A percentile compares a stretch with the other conserved stretches of the same genome.
phyloP scores from a whole-genome alignment of 352 stramenopile genomes.

The Globisporangium spiculum region DNA sequence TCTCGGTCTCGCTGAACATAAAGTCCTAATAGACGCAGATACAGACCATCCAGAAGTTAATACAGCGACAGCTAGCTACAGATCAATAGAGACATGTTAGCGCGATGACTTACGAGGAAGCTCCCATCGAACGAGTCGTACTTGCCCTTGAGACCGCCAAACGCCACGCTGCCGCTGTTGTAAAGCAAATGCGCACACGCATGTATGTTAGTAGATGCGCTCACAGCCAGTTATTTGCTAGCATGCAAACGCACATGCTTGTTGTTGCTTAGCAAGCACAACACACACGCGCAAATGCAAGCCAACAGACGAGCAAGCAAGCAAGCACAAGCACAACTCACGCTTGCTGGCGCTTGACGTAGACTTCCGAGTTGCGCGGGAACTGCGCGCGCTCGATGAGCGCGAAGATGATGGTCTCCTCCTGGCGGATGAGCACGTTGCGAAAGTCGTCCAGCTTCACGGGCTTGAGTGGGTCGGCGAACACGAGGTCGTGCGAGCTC shows the following conservation, averaged over 20 bases:
- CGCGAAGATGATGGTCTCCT: slow-evolving; percentile 99
- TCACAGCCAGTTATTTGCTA: neutral
- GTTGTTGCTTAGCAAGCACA: neutral
- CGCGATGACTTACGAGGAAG: slow-evolving; percentile 42
- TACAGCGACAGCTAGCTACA: neutral
- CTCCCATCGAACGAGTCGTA: slow-evolving; percentile 84
- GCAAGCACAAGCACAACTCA: slow-evolving; percentile 14
- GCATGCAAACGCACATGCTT: neutral
- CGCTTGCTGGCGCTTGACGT: slow-evolving; percentile 87
- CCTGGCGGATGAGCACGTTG: slow-evolving; percentile 88
- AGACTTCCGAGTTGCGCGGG: slow-evolving; percentile 93
- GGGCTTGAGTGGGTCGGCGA: slow-evolving; percentile 61
- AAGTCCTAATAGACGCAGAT: slow-evolving; percentile 83
- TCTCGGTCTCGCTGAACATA: slow-evolving; percentile 97
- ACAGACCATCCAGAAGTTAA: neutral
- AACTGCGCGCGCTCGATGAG: slow-evolving; percentile 98
- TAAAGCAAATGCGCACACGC: neutral
- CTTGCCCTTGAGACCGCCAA: slow-evolving; percentile 81
- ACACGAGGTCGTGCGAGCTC: slow-evolving; percentile 61
- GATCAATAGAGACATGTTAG: neutral
- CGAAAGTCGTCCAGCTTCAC: slow-evolving; percentile 86
- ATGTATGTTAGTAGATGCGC: neutral
- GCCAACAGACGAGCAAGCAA: neutral
- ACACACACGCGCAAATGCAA: neutral
- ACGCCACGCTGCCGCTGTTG: slow-evolving; percentile 60